These are phyloP conservation scores for Penicillium polonicum DNA, from an alignment of 2,329 filamentous ascomycete species.

Conservation along the genomic window DNA sequence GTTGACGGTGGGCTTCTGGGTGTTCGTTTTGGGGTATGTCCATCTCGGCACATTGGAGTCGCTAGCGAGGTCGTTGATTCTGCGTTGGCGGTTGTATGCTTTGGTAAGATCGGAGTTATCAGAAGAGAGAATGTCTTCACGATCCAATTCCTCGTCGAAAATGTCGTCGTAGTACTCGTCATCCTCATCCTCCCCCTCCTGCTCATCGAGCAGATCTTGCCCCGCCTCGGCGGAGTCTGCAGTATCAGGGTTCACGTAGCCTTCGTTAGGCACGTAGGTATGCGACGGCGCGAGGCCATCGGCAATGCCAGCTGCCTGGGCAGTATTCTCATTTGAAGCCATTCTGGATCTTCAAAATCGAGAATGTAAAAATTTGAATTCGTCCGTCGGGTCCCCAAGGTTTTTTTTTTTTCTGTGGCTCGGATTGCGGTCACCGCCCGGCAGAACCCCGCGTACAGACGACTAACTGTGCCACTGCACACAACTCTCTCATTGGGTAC, in stretches of 20 bases:
- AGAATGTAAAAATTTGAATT: slow-evolving; percentile 5
- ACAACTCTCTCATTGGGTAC: too few relatives aligned
- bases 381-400: slow-evolving; percentile 14
- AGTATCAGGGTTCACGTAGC: slow-evolving; percentile 44
- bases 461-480: too few relatives aligned
- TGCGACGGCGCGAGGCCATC: slow-evolving; percentile 49
- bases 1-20: slow-evolving; percentile 76
- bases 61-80: slow-evolving; percentile 56
- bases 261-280: slow-evolving; percentile 51
- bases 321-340: slow-evolving; percentile 24
- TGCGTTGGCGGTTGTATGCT: slow-evolving; percentile 81
- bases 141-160: slow-evolving; percentile 54
- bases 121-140: slow-evolving; percentile 56
- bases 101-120: slow-evolving; percentile 73
- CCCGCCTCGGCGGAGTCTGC: slow-evolving; percentile 35
- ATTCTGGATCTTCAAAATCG: slow-evolving; percentile 21
- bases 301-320: slow-evolving; percentile 35
- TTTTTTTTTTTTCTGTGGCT: slow-evolving; percentile 31
- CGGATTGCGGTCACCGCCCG: slow-evolving; percentile 31
- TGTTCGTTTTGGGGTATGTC: slow-evolving; percentile 68
- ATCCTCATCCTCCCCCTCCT: slow-evolving; percentile 52
- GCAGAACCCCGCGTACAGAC: slow-evolving; percentile 36
- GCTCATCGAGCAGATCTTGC: slow-evolving; percentile 32
- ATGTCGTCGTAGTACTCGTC: slow-evolving; percentile 64
- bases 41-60: slow-evolving; percentile 53